Base-by-base conservation (phyloP, 2,329 filamentous ascomycete genomes). In the Ilyonectria destructans region DNA sequence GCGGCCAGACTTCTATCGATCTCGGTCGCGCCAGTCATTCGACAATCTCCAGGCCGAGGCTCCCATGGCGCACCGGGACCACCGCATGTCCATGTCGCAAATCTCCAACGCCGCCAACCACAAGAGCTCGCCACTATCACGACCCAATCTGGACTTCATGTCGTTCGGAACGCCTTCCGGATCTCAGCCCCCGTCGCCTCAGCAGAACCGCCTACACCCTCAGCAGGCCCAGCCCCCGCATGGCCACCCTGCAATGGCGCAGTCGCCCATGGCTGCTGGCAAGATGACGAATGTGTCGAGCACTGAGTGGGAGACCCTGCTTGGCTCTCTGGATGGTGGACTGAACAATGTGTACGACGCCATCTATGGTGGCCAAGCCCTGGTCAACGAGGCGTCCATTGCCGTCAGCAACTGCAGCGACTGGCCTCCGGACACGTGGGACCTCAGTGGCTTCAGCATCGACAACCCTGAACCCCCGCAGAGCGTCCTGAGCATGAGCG, bases 341-440 rank as follows among this genome's bases (percentile, higher is more conserved):
- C 88, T 92, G 71, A 89, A 91, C 61, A 97, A 96, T 77, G 92
- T 97, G n/a, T 96, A 94, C 80, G 92, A 94, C 77, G 91, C 91
- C 46, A 94, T 94, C 62, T 95, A 95, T 73, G 93, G 92, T 43
- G 92, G 92, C 0, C 86, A 87, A 10, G 85, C 85, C 52, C 80
- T 84, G 69, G 82, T 82, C 4, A 78, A 86, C 35, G 82, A 85
- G 37, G 83, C 86, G 23, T 81, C 85, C 12, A 80, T 85, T 19
- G 77, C 84, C 0, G 82, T 81, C n/a, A 78, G 81, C 15, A 77
- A 77, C 55, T 76, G 79, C 43, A 80, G 79, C 21, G 82, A 83
- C 58, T 90, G 88, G 89, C 87, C 88, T 2, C 86, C 87, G 0
- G 87, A 90, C 67, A 82, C 86, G 2, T 90, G 88, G 85, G 87